Base-by-base conservation (phyloP, 1,284 basidiomycete genomes). In the Fomitopsis palustris region DNA sequence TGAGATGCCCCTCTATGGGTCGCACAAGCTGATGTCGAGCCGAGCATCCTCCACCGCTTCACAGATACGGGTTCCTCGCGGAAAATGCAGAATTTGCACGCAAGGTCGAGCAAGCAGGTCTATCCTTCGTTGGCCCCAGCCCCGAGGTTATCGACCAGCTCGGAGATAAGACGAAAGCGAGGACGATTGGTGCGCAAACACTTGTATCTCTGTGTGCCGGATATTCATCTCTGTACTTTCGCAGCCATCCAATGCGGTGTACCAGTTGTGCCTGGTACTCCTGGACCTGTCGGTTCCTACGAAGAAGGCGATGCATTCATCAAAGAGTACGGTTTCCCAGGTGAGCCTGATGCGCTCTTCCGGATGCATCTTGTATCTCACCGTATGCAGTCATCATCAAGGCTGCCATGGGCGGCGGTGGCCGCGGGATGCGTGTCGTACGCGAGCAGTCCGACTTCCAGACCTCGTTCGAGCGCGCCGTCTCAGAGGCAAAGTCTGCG, bases 161-260 rank as follows among this genome's bases (percentile, higher is more conserved):
- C 55, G 97, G 97, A 64, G 96, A 99, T 82, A 99, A 99, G 86
- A 98, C 96, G 62, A 99, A 98, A 78, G 96, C 96, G 52, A 86
- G 95, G 69, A 84, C 86, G 49, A 81, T 96, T 56, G 93, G 92
- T 93, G 71, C 65, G 65, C 64, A 10, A 53, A 37, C 31, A 33
- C 31, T 33, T 6, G 16, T 14, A 39, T 27, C 45, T 29, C 21
- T 37, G 21, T 53, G 21, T 35, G 33, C 42, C 52, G 52, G 42
- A 57, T 51, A 45, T 43, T n/a, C 1, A 6, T 35, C 25, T 27
- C 27, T 17, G 21, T 33, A 5, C 35, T 7, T 17, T 21, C 19
- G 29, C 33, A 91, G 92, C 93, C 43, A 93, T 94, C 73, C 88
- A 88, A 74, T 84, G 90, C 59, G 88, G 89, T 60, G 97, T 99